Evolutionary conservation across 306 rosid genomes (phyloP).

Genomic region (Potentilla sterilis): DNA sequence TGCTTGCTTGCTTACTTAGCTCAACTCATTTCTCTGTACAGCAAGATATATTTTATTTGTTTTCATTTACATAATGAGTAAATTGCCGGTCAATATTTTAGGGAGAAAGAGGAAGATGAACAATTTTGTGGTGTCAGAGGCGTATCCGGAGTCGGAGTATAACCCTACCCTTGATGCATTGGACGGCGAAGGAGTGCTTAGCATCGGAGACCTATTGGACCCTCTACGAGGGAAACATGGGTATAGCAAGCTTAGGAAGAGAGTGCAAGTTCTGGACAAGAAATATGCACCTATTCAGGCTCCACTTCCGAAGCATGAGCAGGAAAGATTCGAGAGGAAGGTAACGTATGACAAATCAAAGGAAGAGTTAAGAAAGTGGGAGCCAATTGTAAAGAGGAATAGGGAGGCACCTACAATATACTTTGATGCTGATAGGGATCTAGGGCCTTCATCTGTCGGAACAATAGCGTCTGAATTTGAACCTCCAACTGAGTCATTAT

Average conservation of each 20-base stretch:
- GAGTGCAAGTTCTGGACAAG: slow-evolving; percentile 37
- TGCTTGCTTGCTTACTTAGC: not conserved
- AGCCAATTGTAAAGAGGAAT: slow-evolving; percentile 65
- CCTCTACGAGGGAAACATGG: slow-evolving; percentile 64
- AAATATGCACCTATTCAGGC: slow-evolving; percentile 46
- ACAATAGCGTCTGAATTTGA: slow-evolving; percentile 82
- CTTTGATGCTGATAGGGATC: slow-evolving; percentile 57
- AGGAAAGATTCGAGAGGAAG: slow-evolving; percentile 61
- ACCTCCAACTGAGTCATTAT: slow-evolving; percentile 75
- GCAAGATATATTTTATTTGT: not conserved
- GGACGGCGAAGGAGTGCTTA: slow-evolving; percentile 65
- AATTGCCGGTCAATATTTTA: slow-evolving; percentile 19
- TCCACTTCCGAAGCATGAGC: slow-evolving; percentile 66
- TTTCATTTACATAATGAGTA: not conserved
- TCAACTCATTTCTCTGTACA: not conserved
- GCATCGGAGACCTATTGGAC: slow-evolving; percentile 57
- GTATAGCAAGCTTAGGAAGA: slow-evolving; percentile 59
- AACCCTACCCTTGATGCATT: slow-evolving; percentile 70
- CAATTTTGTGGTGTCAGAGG: slow-evolving; percentile 52
- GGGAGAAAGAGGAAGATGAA: slow-evolving; percentile 56
- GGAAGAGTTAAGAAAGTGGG: slow-evolving; percentile 70
- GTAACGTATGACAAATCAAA: slow-evolving; percentile 57
- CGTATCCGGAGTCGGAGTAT: slow-evolving; percentile 83
- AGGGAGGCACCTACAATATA: slow-evolving; percentile 69
- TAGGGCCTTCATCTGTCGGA: slow-evolving; percentile 83